Percentiles rank a stretch among this genome's conserved stretches.
Conservation (phyloP, 1,284 basidiomycete genomes). For the Apiotrichum laibachii region DNA sequence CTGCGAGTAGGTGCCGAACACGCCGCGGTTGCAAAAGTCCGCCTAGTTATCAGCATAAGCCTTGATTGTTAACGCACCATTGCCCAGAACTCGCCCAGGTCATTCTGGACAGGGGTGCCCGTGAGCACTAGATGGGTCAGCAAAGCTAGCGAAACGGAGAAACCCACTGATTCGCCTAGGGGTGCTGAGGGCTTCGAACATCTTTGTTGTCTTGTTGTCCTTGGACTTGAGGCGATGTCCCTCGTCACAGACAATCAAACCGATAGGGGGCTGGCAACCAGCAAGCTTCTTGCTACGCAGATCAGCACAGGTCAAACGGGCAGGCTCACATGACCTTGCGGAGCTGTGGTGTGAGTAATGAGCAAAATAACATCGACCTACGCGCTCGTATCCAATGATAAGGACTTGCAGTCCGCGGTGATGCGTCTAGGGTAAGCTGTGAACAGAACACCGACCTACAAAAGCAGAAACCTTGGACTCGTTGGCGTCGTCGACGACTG, state of each 20-base stretch:
- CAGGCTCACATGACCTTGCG: conserved; percentile 67
- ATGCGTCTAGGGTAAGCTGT: conserved; percentile 26
- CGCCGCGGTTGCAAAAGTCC: conserved; percentile 88
- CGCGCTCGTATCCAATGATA: conserved; percentile 88
- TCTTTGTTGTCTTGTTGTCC: conserved; percentile 84
- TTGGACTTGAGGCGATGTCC: conserved; percentile 89
- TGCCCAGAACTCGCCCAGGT: conserved; percentile 89
- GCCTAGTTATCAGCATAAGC: conserved; percentile 55
- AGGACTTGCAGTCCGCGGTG: conserved; percentile 76
- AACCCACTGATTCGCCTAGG: conserved; percentile 61
- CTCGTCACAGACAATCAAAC: conserved; percentile 93
- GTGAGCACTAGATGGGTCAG: conserved; percentile 66
- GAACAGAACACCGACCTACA: conserved; percentile 60
- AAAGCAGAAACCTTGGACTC: conserved; percentile 70
- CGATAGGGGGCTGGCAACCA: conserved; percentile 68
- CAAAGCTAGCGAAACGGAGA: neutral
- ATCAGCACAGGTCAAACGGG: conserved; percentile 10
- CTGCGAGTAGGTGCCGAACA: conserved; percentile 66
- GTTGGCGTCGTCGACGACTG: conserved; percentile 71
- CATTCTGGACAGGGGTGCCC: conserved; percentile 97
- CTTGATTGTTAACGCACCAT: conserved; percentile 62
- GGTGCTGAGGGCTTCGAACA: conserved; percentile 78
- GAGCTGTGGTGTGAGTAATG: conserved; percentile 53
- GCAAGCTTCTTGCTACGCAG: conserved; percentile 44
- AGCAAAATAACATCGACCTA: conserved; percentile 17